Percentiles rank a stretch among this genome's conserved stretches.
Conservation (phyloP, 306 rosid species). For the Citrullus amarus region DNA sequence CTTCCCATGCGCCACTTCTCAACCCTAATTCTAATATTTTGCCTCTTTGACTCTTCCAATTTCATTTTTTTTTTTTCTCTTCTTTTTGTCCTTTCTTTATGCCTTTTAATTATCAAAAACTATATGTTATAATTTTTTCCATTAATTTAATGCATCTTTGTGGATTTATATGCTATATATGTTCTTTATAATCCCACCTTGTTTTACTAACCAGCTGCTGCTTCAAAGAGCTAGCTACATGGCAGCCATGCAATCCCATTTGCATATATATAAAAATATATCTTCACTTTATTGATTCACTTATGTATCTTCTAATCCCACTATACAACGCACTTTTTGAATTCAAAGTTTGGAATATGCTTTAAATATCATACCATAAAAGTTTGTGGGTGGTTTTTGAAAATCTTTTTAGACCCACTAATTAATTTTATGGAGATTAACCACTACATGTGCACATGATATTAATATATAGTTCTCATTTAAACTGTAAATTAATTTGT, state of each 20-base stretch:
- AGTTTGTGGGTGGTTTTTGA: background rate
- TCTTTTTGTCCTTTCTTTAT: background rate
- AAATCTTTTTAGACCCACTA: background rate
- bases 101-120: background rate
- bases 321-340: background rate
- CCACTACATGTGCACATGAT: background rate
- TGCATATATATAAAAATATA: no score
- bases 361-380: no score
- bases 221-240: background rate
- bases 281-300: background rate
- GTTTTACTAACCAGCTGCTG: background rate
- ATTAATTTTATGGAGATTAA: background rate
- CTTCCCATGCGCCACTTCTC: slow-evolving; percentile 62
- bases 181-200: background rate
- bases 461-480: no score
- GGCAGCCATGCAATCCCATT: background rate
- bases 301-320: background rate
- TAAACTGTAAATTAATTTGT: no score
- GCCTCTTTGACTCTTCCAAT: slow-evolving; percentile 7
- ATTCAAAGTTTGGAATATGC: background rate
- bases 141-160: background rate
- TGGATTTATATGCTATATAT: background rate
- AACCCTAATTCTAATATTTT: background rate
- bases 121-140: background rate
- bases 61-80: background rate